Percentiles rank a stretch among this genome's conserved stretches.
Evolutionary conservation across 1,284 basidiomycete species (phyloP).

Genomic region (Cutaneotrichosporon sp.): DNA sequence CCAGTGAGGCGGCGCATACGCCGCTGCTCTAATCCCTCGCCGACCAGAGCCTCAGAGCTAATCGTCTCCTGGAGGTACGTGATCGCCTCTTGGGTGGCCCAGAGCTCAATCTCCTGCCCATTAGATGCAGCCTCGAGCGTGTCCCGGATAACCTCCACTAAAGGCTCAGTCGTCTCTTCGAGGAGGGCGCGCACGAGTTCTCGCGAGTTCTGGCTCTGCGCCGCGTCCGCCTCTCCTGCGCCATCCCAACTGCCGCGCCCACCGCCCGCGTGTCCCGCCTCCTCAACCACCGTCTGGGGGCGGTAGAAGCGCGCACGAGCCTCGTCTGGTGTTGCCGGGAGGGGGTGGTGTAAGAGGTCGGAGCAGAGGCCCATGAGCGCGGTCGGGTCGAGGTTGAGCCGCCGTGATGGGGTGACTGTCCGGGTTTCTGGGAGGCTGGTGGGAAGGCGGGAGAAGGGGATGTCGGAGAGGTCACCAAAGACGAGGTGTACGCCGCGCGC

Average conservation of each 20-base stretch:
- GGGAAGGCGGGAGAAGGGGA: slow-evolving; percentile 51
- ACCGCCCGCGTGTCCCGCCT: slow-evolving; percentile 23
- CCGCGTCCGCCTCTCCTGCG: slow-evolving; percentile 19
- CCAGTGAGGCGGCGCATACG: slow-evolving; percentile 44
- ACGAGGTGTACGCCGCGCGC: slow-evolving; percentile 58
- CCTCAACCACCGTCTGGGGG: slow-evolving; percentile 27
- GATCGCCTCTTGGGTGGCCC: slow-evolving; percentile 72
- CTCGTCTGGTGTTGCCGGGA: slow-evolving; percentile 59
- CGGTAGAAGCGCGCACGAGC: slow-evolving; percentile 64
- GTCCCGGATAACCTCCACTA: slow-evolving; percentile 65
- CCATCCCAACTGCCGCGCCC: slow-evolving; percentile 57
- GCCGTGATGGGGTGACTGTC: slow-evolving; percentile 58
- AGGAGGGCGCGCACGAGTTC: slow-evolving; percentile 43
- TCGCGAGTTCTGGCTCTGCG: slow-evolving; percentile 45
- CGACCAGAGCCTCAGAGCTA: slow-evolving; percentile 34
- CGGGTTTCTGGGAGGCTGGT: slow-evolving; percentile 67
- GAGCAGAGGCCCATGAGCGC: slow-evolving; percentile 77
- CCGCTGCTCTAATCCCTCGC: slow-evolving; percentile 44
- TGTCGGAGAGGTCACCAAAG: slow-evolving; percentile 60
- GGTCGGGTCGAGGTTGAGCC: slow-evolving; percentile 76
- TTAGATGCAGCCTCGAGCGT: slow-evolving; percentile 18
- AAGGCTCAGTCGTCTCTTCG: slow-evolving; percentile 68
- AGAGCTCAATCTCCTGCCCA: slow-evolving; percentile 60
- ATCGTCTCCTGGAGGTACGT: slow-evolving; percentile 52
- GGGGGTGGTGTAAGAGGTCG: slow-evolving; percentile 70